Conservation (phyloP, 139 green algal genomes). For the Edaphochlamys debaryana region DNA sequence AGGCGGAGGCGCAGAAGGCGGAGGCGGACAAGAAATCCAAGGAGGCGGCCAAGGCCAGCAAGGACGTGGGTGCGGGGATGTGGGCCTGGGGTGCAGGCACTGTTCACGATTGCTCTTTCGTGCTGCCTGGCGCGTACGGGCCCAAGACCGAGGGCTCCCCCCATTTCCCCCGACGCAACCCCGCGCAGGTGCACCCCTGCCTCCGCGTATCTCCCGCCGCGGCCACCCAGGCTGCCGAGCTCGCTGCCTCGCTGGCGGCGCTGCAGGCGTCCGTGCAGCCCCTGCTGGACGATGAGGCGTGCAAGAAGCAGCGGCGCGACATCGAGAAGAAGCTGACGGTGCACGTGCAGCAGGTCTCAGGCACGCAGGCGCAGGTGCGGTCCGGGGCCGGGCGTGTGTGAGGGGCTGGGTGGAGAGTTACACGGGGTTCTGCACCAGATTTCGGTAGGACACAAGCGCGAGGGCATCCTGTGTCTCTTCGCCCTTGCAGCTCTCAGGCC, state of each 20-base stretch:
- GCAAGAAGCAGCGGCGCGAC: constrained; percentile 65
- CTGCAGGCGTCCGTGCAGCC: constrained; percentile 2
- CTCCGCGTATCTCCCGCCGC: not conserved
- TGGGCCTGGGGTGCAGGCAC: not conserved
- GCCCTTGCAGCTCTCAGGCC: too few relatives aligned
- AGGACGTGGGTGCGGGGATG: not conserved
- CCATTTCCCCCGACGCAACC: too few relatives aligned
- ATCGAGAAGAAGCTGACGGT: constrained; percentile 82
- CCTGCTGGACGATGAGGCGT: constrained; percentile 47
- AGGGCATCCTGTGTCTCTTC: too few relatives aligned
- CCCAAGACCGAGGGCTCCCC: too few relatives aligned
- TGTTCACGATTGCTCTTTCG: too few relatives aligned
- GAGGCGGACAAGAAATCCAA: constrained; percentile 12
- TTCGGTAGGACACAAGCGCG: too few relatives aligned
- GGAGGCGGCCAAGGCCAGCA: constrained; percentile 8
- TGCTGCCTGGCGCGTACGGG: too few relatives aligned
- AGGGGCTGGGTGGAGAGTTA: not conserved
- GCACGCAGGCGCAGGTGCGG: constrained; percentile 65
- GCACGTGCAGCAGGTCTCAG: constrained; percentile 81
- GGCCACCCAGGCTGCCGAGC: not conserved
- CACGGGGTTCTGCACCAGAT: too few relatives aligned
- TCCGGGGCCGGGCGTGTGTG: not conserved
- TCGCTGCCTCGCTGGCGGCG: constrained; percentile 17
- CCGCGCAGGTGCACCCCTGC: constrained; percentile 15
- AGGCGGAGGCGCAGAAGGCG: not conserved